Evolutionary conservation across 148 eudicot species (phyloP).

Genomic region (Arctostaphylos glauca): DNA sequence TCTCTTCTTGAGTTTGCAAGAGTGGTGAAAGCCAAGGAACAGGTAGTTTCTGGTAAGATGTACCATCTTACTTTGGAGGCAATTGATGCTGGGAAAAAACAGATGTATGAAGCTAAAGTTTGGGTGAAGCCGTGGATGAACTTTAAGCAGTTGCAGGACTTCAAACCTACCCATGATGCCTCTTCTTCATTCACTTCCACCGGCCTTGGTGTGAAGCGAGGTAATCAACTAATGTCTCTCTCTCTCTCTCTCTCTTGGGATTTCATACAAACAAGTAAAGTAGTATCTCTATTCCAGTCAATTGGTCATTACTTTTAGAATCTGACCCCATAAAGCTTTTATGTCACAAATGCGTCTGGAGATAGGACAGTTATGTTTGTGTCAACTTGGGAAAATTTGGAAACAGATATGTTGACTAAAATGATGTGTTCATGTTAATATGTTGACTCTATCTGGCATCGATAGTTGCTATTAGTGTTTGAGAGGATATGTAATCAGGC

Average conservation of each 20-base stretch:
- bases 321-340: background rate
- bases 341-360: background rate
- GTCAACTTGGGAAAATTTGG: background rate
- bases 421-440: background rate
- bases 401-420: background rate
- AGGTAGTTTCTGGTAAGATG: constrained; percentile 59
- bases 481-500: background rate
- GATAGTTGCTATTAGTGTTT: background rate
- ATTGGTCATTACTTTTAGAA: background rate
- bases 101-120: constrained; percentile 65
- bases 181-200: constrained; percentile 32
- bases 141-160: constrained; percentile 66
- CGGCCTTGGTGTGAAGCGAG: constrained; percentile 33
- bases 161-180: constrained; percentile 39
- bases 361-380: background rate
- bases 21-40: constrained; percentile 47
- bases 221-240: constrained; percentile 22
- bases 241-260: too few species aligned
- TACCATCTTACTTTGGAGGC: constrained; percentile 63
- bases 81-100: constrained; percentile 48
- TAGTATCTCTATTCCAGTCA: background rate
- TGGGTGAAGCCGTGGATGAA: constrained; percentile 81
- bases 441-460: background rate
- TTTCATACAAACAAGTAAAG: background rate
- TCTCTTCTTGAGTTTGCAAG: constrained; percentile 35